Evolutionary conservation across 169 alveolate species (phyloP), one percentile per base, ranked within the genome.

Genomic region (Eimeria praecox): DNA sequence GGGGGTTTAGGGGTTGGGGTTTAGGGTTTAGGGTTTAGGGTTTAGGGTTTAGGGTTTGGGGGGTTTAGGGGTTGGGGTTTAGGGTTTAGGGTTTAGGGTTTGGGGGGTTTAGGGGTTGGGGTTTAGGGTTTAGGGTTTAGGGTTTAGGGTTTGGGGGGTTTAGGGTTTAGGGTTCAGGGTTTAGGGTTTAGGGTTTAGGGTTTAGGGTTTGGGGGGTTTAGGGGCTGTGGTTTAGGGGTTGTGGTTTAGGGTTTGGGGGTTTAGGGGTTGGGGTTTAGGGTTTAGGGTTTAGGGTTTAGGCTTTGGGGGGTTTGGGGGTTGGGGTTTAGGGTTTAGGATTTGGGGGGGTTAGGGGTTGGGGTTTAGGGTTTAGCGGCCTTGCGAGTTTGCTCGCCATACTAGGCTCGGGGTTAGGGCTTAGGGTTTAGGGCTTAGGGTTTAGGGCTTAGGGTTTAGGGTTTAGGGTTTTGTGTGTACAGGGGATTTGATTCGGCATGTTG

Each of bases 241-340:
- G 12, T 5, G 56, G 56, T 49, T 49, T 49, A 49, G 56, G 56
- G 56, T 49, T 49, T 49, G 56, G n/a, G 91, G 91, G 73, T 82
- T 82, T 82, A 82, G 91, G 73, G 91, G 30, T 82, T 54, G 30
- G 73, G 91, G 73, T 82, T 54, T 82, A 82, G 75, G 91, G 91
- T 82, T 82, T 46, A 82, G 91, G 73, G 91, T 46, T 38, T 82
- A 49, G 44, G 90, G 90, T 49, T 49, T 80, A 80, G 64, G 59
- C 62, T 12, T 77, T 77, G 87, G 80, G 38, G 73, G 52, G 78
- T 6, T 66, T 27, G n/a, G 78, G 78, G 83, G 14, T 33, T 35
- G 35, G 83, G 83, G 83, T 71, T 71, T 71, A 71, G 46, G 83
- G 80, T n/a, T 22, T n/a, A 18, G 80, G n/a, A 6, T 5, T 64